A percentile compares a stretch with the other conserved stretches of the same genome.
Conservation (phyloP, 2,329 filamentous ascomycete genomes). For the Ceratocystis albifundus region DNA sequence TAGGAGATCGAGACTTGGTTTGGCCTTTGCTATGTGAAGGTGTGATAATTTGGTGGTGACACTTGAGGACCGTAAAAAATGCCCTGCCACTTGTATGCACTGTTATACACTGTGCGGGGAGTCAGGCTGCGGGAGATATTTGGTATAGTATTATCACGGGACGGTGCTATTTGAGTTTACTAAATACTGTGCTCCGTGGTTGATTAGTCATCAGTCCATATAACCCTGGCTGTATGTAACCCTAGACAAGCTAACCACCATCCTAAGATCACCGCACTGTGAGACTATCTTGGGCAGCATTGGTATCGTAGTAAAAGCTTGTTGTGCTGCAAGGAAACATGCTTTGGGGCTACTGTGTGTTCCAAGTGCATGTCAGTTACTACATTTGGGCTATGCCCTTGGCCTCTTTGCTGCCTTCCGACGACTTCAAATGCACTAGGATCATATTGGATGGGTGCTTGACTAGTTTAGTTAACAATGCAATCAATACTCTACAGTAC, state of each 20-base stretch:
- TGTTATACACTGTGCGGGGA: not conserved
- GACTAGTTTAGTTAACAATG: too few relatives aligned
- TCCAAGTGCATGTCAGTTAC: too few relatives aligned
- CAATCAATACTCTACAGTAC: too few relatives aligned
- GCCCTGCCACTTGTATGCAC: not conserved
- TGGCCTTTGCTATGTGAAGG: not conserved
- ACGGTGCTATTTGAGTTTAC: not conserved
- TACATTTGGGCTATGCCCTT: too few relatives aligned
- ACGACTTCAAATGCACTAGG: too few relatives aligned
- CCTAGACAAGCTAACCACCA: not conserved
- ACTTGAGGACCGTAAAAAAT: not conserved
- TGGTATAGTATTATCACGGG: too few relatives aligned
- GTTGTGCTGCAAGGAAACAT: too few relatives aligned
- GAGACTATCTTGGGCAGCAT: too few relatives aligned
- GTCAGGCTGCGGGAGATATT: not conserved
- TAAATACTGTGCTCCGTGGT: rapidly evolving
- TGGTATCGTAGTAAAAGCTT: too few relatives aligned
- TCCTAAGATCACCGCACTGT: not conserved
- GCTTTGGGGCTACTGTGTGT: too few relatives aligned
- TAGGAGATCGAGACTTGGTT: not conserved
- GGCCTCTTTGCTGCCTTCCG: too few relatives aligned
- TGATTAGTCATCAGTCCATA: not conserved
- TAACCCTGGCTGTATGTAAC: not conserved
- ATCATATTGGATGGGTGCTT: too few relatives aligned
- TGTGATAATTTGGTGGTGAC: not conserved